Evolutionary conservation across 371 early-diverging fungal genomes (phyloP).

Genomic region (Mucor piriformis): DNA sequence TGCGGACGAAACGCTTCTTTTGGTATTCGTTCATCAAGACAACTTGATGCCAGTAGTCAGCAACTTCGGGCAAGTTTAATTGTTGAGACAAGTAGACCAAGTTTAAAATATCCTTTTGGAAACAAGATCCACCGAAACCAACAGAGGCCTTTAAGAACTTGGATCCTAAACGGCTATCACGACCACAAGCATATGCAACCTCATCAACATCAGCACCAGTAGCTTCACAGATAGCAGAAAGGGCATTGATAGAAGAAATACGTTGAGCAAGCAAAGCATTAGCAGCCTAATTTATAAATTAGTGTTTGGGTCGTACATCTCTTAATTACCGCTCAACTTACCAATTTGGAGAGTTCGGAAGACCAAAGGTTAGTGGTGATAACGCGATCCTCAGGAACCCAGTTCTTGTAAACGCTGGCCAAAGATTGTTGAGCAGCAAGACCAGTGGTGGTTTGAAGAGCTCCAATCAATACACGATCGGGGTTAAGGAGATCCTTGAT

Average conservation of each 20-base stretch:
- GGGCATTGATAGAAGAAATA: slow-evolving; percentile 92
- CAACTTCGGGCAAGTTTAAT: slow-evolving; percentile 89
- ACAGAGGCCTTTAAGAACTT: slow-evolving; percentile 93
- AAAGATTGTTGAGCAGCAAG: slow-evolving; percentile 77
- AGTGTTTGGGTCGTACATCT: neutral
- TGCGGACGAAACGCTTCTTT: slow-evolving; percentile 83
- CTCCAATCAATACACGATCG: slow-evolving; percentile 94
- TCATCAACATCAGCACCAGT: slow-evolving; percentile 96
- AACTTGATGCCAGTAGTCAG: slow-evolving; percentile 93
- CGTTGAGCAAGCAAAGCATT: slow-evolving; percentile 97
- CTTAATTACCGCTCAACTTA: slow-evolving; percentile 42
- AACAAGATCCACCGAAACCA: slow-evolving; percentile 95
- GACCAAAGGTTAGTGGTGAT: slow-evolving; percentile 95
- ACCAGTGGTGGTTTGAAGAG: slow-evolving; percentile 78
- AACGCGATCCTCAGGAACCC: slow-evolving; percentile 85
- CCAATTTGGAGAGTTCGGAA: slow-evolving; percentile 91
- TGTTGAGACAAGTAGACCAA: slow-evolving; percentile 86
- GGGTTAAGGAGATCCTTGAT: slow-evolving; percentile 84
- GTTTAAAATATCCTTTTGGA: slow-evolving; percentile 95
- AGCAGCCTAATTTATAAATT: slow-evolving; percentile 65
- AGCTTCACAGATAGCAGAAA: slow-evolving; percentile 92
- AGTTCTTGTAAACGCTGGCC: slow-evolving; percentile 78
- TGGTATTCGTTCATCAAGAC: slow-evolving; percentile 93
- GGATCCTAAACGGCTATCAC: slow-evolving; percentile 88
- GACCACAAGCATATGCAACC: slow-evolving; percentile 90